Evolutionary conservation across 257 asterid genomes (phyloP).

Genomic region (Ballota nigra): DNA sequence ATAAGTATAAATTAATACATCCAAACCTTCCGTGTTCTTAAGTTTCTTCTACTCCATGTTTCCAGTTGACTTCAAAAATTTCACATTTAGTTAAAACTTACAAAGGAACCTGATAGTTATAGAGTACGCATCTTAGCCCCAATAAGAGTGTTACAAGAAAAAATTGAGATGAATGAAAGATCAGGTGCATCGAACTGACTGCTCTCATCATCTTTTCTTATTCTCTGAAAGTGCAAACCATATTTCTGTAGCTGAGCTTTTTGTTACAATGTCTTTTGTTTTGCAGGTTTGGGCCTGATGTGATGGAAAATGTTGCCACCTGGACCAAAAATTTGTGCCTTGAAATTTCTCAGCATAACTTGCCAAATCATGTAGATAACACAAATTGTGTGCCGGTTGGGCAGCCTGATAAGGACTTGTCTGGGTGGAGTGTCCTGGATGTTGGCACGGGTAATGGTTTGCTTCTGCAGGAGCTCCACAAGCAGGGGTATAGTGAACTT

Average conservation of each 20-base stretch:
- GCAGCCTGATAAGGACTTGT: constrained; percentile 58
- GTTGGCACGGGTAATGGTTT: constrained; percentile 97
- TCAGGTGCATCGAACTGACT: background rate
- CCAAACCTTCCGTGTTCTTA: background rate
- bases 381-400: constrained; percentile 46
- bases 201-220: constrained; percentile 15
- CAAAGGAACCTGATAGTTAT: background rate
- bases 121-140: background rate
- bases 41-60: constrained; percentile 7
- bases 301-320: constrained; percentile 82
- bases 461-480: constrained; percentile 94
- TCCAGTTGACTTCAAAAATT: background rate
- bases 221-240: constrained; percentile 6
- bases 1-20: background rate
- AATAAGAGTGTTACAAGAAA: background rate
- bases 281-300: constrained; percentile 91
- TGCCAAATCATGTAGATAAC: constrained; percentile 56
- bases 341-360: constrained; percentile 62
- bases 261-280: constrained; percentile 9
- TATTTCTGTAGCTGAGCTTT: constrained; percentile 4
- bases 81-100: background rate
- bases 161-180: constrained; percentile 17
- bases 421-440: constrained; percentile 86
- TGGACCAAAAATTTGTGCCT: constrained; percentile 86
- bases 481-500: constrained; percentile 75